Conservation (phyloP, 2,329 filamentous ascomycete species). For the Ampelomyces quisqualis region DNA sequence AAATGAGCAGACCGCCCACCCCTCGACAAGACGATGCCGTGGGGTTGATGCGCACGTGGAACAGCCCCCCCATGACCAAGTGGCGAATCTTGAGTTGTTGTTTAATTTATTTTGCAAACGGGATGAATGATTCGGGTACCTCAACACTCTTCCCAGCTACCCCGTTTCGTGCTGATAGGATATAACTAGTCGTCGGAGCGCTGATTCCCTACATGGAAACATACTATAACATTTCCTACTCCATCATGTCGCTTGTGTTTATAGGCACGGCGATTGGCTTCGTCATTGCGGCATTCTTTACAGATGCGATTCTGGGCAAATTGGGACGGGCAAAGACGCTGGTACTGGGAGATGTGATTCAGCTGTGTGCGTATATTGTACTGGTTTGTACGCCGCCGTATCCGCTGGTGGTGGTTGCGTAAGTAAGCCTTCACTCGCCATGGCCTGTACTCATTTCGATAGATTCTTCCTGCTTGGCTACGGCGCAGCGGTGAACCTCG, state of each 20-base stretch:
- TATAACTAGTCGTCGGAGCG: slow-evolving; percentile 66
- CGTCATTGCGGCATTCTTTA: slow-evolving; percentile 68
- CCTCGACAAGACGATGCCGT: slow-evolving; percentile 46
- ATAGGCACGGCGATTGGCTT: slow-evolving; percentile 76
- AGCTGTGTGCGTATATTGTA: slow-evolving; percentile 63
- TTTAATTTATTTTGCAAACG: slow-evolving; percentile 66
- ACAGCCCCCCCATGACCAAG: slow-evolving; percentile 64
- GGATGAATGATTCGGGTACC: slow-evolving; percentile 67
- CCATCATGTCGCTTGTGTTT: slow-evolving; percentile 78
- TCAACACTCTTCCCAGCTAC: neutral
- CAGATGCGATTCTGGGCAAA: slow-evolving; percentile 62
- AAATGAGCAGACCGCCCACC: slow-evolving; percentile 57
- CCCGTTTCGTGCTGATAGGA: slow-evolving; percentile 8
- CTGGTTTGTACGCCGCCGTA: slow-evolving; percentile 71
- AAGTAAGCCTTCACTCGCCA: slow-evolving; percentile 10
- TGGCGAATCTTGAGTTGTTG: slow-evolving; percentile 67
- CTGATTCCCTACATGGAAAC: slow-evolving; percentile 78
- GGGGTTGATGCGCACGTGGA: slow-evolving; percentile 58
- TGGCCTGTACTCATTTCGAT: slow-evolving; percentile 8
- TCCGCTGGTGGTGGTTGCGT: slow-evolving; percentile 60
- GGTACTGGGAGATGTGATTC: slow-evolving; percentile 58
- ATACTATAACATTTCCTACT: slow-evolving; percentile 75
- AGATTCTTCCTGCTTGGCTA: slow-evolving; percentile 68
- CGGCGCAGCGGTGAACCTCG: slow-evolving; percentile 54
- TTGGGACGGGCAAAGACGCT: slow-evolving; percentile 67